A percentile compares a stretch with the other conserved stretches of the same genome.
Conservation (phyloP, 129 eudicot species). For the Pseudognaphalium luteoalbum region DNA sequence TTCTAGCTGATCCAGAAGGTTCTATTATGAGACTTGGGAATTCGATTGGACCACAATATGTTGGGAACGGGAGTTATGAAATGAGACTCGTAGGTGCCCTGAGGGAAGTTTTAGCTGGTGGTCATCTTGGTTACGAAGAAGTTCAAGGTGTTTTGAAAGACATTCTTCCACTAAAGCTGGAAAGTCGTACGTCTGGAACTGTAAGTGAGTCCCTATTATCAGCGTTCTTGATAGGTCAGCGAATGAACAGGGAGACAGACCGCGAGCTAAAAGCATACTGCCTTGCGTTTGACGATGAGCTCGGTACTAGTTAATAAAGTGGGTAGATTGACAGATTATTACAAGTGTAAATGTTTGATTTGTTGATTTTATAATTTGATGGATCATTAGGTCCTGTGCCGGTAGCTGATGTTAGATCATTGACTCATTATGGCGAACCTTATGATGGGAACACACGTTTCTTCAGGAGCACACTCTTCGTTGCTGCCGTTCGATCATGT, state of each 20-base stretch:
- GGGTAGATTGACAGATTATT: slow-evolving; percentile 25
- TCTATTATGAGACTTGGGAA: slow-evolving; percentile 83
- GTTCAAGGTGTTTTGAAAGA: slow-evolving; percentile 95
- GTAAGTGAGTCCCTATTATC: slow-evolving; percentile 84
- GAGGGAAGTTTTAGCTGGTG: slow-evolving; percentile 95
- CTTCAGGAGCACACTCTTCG: slow-evolving; percentile 95
- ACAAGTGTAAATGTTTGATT: slow-evolving; percentile 8
- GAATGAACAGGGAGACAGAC: slow-evolving; percentile 98
- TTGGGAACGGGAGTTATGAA: slow-evolving; percentile 83
- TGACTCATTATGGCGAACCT: slow-evolving; percentile 99
- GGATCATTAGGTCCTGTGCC: slow-evolving; percentile 72
- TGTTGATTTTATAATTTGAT: slow-evolving; percentile 14
- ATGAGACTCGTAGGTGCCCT: slow-evolving; percentile 98
- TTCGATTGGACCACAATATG: slow-evolving; percentile 82
- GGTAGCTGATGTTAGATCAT: slow-evolving; percentile 86
- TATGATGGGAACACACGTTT: slow-evolving; percentile 97
- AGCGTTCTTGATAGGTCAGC: slow-evolving; percentile 94
- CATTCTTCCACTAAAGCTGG: slow-evolving; percentile 64
- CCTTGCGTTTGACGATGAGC: slow-evolving; percentile 96
- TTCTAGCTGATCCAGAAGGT: slow-evolving; percentile 98
- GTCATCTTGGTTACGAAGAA: slow-evolving; percentile 97
- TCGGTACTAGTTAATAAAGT: slow-evolving; percentile 49
- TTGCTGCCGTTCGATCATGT: slow-evolving; percentile 96
- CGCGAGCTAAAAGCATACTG: slow-evolving; percentile 96
- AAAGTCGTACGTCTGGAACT: slow-evolving; percentile 39